Evolutionary conservation across 1,139 yeast species (phyloP).

Genomic region (Saccharomyces hybrid): DNA sequence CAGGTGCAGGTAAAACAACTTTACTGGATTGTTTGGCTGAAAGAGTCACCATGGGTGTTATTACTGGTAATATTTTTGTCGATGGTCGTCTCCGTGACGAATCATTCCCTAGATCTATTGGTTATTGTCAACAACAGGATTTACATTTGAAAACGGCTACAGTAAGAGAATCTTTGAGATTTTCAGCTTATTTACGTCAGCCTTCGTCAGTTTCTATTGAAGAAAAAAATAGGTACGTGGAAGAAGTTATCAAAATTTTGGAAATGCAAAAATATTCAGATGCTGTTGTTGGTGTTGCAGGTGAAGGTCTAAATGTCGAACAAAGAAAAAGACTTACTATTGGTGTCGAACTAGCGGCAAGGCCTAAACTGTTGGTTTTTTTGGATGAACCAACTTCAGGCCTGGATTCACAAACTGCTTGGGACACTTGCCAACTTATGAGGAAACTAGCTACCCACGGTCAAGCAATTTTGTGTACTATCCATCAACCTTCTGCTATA

Average conservation of each 20-base stretch:
- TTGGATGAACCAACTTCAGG: constrained; percentile 94
- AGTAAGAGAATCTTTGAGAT: constrained; percentile 68
- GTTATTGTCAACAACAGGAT: constrained; percentile 81
- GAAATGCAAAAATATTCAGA: constrained; percentile 72
- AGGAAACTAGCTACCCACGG: constrained; percentile 69
- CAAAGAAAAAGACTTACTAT: constrained; percentile 79
- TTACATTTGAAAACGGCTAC: constrained; percentile 66
- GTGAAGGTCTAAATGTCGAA: constrained; percentile 73
- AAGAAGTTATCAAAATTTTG: constrained; percentile 56
- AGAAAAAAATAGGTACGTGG: constrained; percentile 66
- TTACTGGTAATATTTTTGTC: constrained; percentile 68
- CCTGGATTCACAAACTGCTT: constrained; percentile 84
- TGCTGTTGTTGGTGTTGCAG: constrained; percentile 78
- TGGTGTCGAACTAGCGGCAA: constrained; percentile 84
- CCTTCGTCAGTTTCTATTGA: constrained; percentile 43
- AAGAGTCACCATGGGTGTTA: constrained; percentile 71
- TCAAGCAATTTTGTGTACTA: constrained; percentile 76
- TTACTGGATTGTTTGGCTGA: constrained; percentile 66
- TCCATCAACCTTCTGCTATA: constrained; percentile 78
- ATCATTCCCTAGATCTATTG: constrained; percentile 74
- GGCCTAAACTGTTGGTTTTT: constrained; percentile 71
- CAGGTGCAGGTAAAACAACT: constrained; percentile 86
- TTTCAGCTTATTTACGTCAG: constrained; percentile 69
- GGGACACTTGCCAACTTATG: constrained; percentile 74
- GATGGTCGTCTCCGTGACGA: constrained; percentile 61